Evolutionary conservation across 257 asterid species (phyloP).

Genomic region (Penstemon davidsonii): DNA sequence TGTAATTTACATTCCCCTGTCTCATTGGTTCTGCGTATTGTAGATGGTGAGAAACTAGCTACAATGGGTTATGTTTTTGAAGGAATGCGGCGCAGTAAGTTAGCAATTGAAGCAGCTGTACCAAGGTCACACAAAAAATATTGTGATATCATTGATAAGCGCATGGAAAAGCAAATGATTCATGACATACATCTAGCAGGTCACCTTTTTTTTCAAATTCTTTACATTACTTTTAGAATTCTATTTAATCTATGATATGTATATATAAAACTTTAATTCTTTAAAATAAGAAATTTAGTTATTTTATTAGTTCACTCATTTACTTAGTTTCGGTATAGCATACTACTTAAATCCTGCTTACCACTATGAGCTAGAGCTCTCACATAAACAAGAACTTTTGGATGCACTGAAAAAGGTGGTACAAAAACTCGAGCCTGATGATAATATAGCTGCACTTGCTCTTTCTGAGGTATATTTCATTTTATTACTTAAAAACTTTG

Average conservation of each 20-base stretch:
- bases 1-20: neutral
- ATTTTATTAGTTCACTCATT: too few species aligned
- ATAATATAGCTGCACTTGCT: neutral
- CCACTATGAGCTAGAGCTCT: slow-evolving; percentile 3
- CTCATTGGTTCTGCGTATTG: neutral
- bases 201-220: neutral
- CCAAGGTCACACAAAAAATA: slow-evolving; percentile 10
- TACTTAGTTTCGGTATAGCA: neutral
- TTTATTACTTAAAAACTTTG: too few species aligned
- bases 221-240: neutral
- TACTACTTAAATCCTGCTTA: neutral
- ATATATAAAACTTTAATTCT: neutral
- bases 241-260: neutral
- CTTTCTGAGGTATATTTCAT: neutral
- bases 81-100: neutral
- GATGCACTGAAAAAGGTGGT: slow-evolving; percentile 2
- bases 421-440: neutral
- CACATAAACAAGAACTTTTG: neutral
- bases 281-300: too few species aligned
- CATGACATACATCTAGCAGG: neutral
- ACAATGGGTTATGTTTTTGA: neutral
- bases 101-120: neutral
- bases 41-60: slow-evolving; percentile 4
- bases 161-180: neutral
- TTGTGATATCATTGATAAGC: neutral